Conservation (phyloP, 169 alveolate genomes). For the Eimeria maxima region DNA sequence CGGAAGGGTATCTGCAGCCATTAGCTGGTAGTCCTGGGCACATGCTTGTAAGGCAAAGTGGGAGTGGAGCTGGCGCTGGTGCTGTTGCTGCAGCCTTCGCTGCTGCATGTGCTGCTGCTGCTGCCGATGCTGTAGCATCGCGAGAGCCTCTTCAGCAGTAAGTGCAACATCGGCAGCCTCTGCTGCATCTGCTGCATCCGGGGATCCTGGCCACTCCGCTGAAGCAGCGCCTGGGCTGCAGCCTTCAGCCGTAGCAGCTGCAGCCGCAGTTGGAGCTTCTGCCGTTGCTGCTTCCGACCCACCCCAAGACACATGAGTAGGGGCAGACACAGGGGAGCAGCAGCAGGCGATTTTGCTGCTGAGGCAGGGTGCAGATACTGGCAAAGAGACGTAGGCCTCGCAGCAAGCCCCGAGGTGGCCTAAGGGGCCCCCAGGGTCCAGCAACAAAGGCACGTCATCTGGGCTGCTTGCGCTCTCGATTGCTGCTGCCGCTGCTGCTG, state of each 20-base stretch:
- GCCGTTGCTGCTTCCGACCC: background rate
- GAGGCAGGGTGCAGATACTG: constrained; percentile 39
- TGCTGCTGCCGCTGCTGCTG: constrained; percentile 38
- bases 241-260: too few relatives aligned
- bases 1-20: constrained; percentile 73
- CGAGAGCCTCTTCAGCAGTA: constrained; percentile 8
- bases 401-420: constrained; percentile 73
- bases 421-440: constrained; percentile 74
- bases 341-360: constrained; percentile 10
- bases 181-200: constrained; percentile 54
- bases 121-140: constrained; percentile 41
- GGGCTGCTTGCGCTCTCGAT: constrained; percentile 57
- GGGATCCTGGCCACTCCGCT: constrained; percentile 62
- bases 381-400: constrained; percentile 30
- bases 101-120: constrained; percentile 74
- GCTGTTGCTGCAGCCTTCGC: constrained; percentile 68
- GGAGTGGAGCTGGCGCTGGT: constrained; percentile 19
- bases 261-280: constrained; percentile 11
- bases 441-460: constrained; percentile 62
- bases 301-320: background rate
- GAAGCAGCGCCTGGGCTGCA: background rate
- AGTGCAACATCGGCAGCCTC: background rate
- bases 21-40: constrained; percentile 75
- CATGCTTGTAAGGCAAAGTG: constrained; percentile 64
- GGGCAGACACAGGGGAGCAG: constrained; percentile 33